Evolutionary conservation across 208 protist genomes (phyloP).

Genomic region (Trypanosoma mega): DNA sequence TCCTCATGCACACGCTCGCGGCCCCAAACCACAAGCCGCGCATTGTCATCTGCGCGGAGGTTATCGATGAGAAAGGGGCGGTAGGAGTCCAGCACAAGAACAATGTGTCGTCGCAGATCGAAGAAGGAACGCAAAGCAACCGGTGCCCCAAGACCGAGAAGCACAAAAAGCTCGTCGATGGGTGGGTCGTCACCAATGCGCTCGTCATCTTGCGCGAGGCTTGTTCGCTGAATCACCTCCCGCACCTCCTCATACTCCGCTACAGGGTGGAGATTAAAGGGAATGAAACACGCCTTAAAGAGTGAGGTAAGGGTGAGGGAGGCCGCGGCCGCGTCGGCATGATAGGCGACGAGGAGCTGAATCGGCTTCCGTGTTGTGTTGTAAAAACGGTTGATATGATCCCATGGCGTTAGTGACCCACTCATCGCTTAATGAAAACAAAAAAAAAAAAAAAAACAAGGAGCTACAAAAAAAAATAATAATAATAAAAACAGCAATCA

Average conservation of each 20-base stretch:
- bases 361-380: slow-evolving; percentile 64
- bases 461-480: background rate
- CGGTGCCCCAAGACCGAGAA: slow-evolving; percentile 73
- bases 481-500: slow-evolving; percentile 18
- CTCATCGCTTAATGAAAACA: slow-evolving; percentile 2
- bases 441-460: slow-evolving; percentile 17
- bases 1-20: slow-evolving; percentile 54
- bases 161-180: slow-evolving; percentile 71
- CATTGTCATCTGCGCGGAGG: slow-evolving; percentile 49
- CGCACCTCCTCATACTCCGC: slow-evolving; percentile 55
- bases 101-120: slow-evolving; percentile 62
- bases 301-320: slow-evolving; percentile 65
- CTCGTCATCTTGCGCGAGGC: slow-evolving; percentile 58
- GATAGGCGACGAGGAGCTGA: slow-evolving; percentile 65
- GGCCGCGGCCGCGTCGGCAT: slow-evolving; percentile 78
- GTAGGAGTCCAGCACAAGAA: slow-evolving; percentile 76
- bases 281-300: slow-evolving; percentile 65
- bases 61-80: slow-evolving; percentile 78
- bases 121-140: slow-evolving; percentile 61
- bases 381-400: slow-evolving; percentile 62
- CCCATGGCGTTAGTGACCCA: slow-evolving; percentile 46
- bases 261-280: slow-evolving; percentile 82
- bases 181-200: slow-evolving; percentile 19
- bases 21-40: slow-evolving; percentile 64
- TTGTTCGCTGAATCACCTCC: slow-evolving; percentile 49